Percentiles rank a stretch among this genome's conserved stretches.
phyloP scores from a whole-genome alignment of 768 basidiomycete species.

The Suillus tomentosus region DNA sequence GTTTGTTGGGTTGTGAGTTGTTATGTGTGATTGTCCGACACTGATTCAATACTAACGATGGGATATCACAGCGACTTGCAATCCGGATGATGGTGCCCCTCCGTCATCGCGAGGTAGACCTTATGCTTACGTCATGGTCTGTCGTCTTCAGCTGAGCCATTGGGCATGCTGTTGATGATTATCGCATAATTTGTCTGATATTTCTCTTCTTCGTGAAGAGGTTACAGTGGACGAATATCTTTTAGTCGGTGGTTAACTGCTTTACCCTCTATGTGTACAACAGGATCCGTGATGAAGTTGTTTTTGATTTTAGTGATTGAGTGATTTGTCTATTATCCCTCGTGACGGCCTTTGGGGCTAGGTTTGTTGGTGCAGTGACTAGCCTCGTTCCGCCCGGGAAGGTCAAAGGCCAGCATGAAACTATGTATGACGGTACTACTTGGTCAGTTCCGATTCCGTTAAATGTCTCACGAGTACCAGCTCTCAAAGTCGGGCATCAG shows the following conservation, averaged over 20 bases:
- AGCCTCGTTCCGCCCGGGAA: no score
- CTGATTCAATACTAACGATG: background rate
- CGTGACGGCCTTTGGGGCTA: background rate
- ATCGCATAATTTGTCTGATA: constrained; percentile 36
- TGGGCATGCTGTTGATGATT: background rate
- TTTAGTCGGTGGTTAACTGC: background rate
- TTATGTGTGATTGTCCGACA: no score
- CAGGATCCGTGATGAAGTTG: background rate
- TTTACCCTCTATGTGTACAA: background rate
- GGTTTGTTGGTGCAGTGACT: background rate
- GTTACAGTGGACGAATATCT: background rate
- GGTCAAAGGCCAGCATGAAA: no score
- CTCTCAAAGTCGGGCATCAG: background rate
- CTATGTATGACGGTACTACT: no score
- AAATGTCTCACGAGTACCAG: background rate
- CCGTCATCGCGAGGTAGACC: constrained; percentile 6
- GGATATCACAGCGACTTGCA: background rate
- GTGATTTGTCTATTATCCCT: background rate
- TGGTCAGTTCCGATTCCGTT: background rate
- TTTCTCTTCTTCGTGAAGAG: constrained; percentile 38
- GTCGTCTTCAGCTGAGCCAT: constrained; percentile 4
- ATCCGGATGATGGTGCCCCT: background rate
- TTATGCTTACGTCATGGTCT: background rate
- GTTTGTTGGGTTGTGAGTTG: background rate
- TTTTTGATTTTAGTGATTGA: background rate